A percentile compares a stretch with the other conserved stretches of the same genome.
Conservation (phyloP, 2,329 filamentous ascomycete genomes). For the Arthrobotrys entomopaga region DNA sequence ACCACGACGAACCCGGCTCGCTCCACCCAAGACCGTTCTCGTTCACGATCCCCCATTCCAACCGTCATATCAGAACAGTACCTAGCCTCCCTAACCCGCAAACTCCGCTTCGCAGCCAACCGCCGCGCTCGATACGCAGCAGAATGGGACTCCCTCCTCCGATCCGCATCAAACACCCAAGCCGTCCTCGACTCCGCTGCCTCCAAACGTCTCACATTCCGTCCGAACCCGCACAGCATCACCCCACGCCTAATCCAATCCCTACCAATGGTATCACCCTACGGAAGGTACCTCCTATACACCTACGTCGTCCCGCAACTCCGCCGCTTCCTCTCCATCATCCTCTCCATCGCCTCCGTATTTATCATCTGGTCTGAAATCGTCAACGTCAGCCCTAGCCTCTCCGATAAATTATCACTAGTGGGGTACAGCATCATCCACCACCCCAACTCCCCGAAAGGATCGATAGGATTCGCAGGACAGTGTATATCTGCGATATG, state of each 20-base stretch:
- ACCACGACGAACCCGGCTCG: conserved; percentile 21
- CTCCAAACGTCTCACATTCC: conserved; percentile 78
- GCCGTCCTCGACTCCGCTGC: conserved; percentile 83
- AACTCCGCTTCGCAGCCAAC: conserved; percentile 82
- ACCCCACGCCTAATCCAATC: conserved; percentile 67
- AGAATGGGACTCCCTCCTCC: conserved; percentile 84
- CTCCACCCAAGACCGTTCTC: conserved; percentile 59
- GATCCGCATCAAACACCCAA: conserved; percentile 78
- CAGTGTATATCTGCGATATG: conserved; percentile 85
- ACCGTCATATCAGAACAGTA: conserved; percentile 89
- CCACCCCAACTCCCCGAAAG: conserved; percentile 75
- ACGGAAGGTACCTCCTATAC: conserved; percentile 81
- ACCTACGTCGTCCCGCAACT: conserved; percentile 77
- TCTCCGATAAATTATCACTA: conserved; percentile 73
- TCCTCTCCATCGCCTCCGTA: conserved; percentile 79
- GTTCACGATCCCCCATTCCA: conserved; percentile 63
- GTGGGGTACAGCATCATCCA: conserved; percentile 76
- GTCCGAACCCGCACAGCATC: conserved; percentile 51
- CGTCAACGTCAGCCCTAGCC: conserved; percentile 79
- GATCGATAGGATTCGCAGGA: conserved; percentile 83
- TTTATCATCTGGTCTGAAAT: conserved; percentile 94
- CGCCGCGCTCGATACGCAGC: conserved; percentile 82
- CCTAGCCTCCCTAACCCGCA: conserved; percentile 85
- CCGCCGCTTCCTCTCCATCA: conserved; percentile 72
- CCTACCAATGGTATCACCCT: conserved; percentile 76